These are phyloP conservation scores for Chytriomyces hyalinus DNA, from an alignment of 192 early-diverging fungal species.

Conservation along the genomic window DNA sequence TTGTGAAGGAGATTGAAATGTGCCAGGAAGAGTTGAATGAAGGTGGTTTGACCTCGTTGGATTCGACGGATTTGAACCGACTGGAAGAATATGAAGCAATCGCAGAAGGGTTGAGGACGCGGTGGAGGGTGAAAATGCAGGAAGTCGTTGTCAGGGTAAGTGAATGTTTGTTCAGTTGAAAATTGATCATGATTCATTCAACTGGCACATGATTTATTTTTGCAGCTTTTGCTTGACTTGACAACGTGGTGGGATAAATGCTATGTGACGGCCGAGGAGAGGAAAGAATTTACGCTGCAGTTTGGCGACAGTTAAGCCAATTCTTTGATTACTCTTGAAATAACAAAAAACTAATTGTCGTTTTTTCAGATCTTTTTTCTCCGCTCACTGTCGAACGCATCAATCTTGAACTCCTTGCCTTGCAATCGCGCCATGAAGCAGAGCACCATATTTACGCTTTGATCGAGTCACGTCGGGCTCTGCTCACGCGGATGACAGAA, in stretches of 20 bases:
- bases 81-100: constrained; percentile 42
- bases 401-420: constrained; percentile 27
- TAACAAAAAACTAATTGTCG: neutral
- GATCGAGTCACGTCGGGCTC: constrained; percentile 37
- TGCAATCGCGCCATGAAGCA: constrained; percentile 33
- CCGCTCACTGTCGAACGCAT: constrained; percentile 41
- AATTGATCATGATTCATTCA: neutral
- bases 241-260: constrained; percentile 47
- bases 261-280: constrained; percentile 31
- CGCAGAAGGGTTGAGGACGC: constrained; percentile 32
- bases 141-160: constrained; percentile 38
- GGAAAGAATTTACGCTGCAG: constrained; percentile 14
- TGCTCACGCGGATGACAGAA: constrained; percentile 68
- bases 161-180: neutral
- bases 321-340: constrained; percentile 4
- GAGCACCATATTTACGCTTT: constrained; percentile 35
- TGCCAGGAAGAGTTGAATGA: constrained; percentile 45
- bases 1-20: constrained; percentile 43
- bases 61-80: constrained; percentile 30
- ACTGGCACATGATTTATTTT: constrained; percentile 3
- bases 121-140: constrained; percentile 48
- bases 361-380: constrained; percentile 43
- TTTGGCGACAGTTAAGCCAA: constrained; percentile 30
- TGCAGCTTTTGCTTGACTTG: constrained; percentile 32
- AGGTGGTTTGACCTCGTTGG: neutral